phyloP scores from a whole-genome alignment of 73 alveolate genomes.

The Durusdinium trenchii region DNA sequence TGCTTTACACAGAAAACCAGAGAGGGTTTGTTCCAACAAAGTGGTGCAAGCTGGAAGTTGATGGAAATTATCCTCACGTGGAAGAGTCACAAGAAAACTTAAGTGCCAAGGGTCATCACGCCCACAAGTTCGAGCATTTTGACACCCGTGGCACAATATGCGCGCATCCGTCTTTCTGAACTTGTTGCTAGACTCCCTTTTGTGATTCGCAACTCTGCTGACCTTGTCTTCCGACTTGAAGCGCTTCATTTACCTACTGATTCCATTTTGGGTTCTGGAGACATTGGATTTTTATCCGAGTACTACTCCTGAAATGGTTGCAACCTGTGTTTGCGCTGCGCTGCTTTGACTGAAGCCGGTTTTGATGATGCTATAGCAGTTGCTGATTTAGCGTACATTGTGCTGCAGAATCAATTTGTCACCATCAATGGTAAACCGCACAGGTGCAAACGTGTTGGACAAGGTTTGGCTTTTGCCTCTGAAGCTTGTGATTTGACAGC shows the following conservation, averaged over 20 bases:
- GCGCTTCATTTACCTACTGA: neutral
- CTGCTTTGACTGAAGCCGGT: neutral
- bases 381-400: slow-evolving; percentile 12
- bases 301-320: slow-evolving; percentile 38
- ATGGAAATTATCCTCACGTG: slow-evolving; percentile 30
- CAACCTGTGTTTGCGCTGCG: neutral
- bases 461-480: slow-evolving; percentile 28
- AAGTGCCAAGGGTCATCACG: slow-evolving; percentile 11
- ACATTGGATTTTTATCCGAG: slow-evolving; percentile 20
- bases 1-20: neutral
- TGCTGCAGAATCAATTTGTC: neutral
- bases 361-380: slow-evolving; percentile 2
- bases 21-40: neutral
- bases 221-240: neutral
- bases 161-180: neutral
- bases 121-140: slow-evolving; percentile 6
- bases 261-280: neutral
- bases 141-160: slow-evolving; percentile 46
- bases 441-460: slow-evolving; percentile 30
- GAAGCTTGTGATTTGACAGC: slow-evolving; percentile 62
- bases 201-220: neutral
- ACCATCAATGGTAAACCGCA: neutral
- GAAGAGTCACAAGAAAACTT: slow-evolving; percentile 41
- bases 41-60: neutral
- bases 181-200: neutral